Evolutionary conservation across 2,329 filamentous ascomycete species (phyloP).

Genomic region (Fusarium keratoplasticum): DNA sequence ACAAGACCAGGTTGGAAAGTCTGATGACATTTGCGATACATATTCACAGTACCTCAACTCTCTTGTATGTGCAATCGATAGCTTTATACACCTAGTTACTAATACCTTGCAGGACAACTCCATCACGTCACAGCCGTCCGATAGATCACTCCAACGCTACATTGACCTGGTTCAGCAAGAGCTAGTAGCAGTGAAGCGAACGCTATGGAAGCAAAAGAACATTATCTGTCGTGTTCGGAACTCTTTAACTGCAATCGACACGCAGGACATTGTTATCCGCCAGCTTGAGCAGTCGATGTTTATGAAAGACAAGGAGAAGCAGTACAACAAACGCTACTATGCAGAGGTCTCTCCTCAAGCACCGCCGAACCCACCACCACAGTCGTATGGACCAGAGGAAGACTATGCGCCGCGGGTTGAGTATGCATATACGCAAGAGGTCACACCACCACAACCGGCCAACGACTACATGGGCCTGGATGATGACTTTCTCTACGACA

Average conservation of each 20-base stretch:
- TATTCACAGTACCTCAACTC: constrained; percentile 57
- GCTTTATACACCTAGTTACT: neutral
- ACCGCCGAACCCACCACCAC: neutral
- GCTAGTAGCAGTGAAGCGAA: constrained; percentile 52
- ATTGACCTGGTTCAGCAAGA: constrained; percentile 57
- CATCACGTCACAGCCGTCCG: constrained; percentile 54
- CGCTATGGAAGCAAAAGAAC: constrained; percentile 48
- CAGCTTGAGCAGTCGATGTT: constrained; percentile 17
- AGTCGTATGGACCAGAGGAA: constrained; percentile 16
- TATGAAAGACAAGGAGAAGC: constrained; percentile 13
- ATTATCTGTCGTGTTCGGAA: constrained; percentile 46
- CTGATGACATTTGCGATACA: constrained; percentile 54
- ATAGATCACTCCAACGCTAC: constrained; percentile 55
- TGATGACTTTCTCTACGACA: constrained; percentile 42
- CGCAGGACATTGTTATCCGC: constrained; percentile 24
- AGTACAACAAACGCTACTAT: constrained; percentile 14
- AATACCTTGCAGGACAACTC: constrained; percentile 50
- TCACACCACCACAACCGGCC: neutral
- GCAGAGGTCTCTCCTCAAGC: constrained; percentile 1
- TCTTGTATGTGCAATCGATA: constrained; percentile 47
- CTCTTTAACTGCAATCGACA: constrained; percentile 32
- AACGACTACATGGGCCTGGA: constrained; percentile 40
- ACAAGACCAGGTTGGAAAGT: constrained; percentile 52
- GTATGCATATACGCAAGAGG: constrained; percentile 4
- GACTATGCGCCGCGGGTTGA: constrained; percentile 10